These are phyloP conservation scores for Brassica incana DNA, from an alignment of 345 rosid genomes.

Conservation along the genomic window DNA sequence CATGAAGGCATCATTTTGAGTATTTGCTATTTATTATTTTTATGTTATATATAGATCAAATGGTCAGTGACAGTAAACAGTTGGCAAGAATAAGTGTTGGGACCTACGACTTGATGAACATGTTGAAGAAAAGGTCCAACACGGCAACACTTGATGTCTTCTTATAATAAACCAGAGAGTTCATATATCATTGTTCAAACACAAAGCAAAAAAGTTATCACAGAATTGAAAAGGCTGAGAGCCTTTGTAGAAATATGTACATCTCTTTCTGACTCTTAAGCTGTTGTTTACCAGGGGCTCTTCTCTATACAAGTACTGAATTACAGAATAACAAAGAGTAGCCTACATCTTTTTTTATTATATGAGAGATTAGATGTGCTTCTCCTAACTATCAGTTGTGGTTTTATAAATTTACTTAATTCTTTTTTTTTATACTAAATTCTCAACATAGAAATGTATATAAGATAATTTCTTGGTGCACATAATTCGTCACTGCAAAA, in stretches of 20 bases:
- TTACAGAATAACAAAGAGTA: neutral
- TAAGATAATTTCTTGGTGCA: neutral
- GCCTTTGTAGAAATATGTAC: neutral
- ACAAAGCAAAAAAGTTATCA: slow-evolving; percentile 5
- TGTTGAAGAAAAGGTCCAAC: slow-evolving; percentile 12
- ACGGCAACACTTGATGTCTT: slow-evolving; percentile 1
- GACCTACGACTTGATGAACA: slow-evolving; percentile 22
- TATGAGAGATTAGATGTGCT: neutral
- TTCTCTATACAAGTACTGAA: neutral
- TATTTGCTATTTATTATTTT: neutral
- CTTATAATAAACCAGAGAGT: slow-evolving; percentile 17
- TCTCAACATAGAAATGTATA: neutral
- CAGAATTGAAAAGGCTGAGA: neutral
- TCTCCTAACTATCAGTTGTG: neutral
- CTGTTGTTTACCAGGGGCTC: neutral
- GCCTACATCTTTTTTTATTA: neutral
- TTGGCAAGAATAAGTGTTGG: slow-evolving; percentile 28
- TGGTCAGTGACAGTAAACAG: neutral
- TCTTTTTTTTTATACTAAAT: neutral
- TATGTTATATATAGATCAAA: neutral
- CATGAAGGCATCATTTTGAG: neutral
- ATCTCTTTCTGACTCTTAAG: neutral
- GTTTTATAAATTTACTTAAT: neutral
- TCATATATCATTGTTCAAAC: slow-evolving; percentile 14
- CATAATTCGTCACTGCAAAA: neutral